Percentiles rank a stretch among this genome's conserved stretches.
phyloP scores from a whole-genome alignment of 345 rosid genomes.

The Erucastrum elatum region DNA sequence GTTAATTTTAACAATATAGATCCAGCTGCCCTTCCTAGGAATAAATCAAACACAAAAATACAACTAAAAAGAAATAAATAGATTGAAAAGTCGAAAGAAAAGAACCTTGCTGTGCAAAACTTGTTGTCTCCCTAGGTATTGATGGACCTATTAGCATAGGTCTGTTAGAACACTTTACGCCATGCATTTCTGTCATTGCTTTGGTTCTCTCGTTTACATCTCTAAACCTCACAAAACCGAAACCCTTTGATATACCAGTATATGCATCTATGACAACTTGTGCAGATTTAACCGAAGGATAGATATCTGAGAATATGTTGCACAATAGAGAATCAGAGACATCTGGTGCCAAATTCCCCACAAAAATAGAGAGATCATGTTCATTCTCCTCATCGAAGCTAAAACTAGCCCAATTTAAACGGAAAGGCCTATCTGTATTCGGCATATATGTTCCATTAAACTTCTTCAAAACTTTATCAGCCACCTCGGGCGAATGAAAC shows the following conservation, averaged over 20 bases:
- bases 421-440: constrained; percentile 84
- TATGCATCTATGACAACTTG: constrained; percentile 88
- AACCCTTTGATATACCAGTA: constrained; percentile 97
- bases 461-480: constrained; percentile 80
- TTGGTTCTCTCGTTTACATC: constrained; percentile 76
- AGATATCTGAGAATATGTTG: constrained; percentile 70
- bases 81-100: not conserved
- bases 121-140: constrained; percentile 84
- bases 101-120: constrained; percentile 68
- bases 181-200: constrained; percentile 96
- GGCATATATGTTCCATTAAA: constrained; percentile 70
- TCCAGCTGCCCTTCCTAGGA: not conserved
- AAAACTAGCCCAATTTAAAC: constrained; percentile 97
- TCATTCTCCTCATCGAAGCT: constrained; percentile 78
- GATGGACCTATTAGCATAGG: constrained; percentile 97
- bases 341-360: constrained; percentile 94
- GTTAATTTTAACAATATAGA: not conserved
- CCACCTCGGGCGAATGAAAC: constrained; percentile 74
- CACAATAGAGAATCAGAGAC: constrained; percentile 75
- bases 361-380: constrained; percentile 91
- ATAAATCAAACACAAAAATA: not conserved
- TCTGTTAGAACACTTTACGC: constrained; percentile 85
- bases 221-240: constrained; percentile 97
- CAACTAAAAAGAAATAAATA: not conserved
- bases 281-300: constrained; percentile 86